phyloP scores from a whole-genome alignment of 495 filamentous ascomycete genomes.

The Podospora pseudoanserina region DNA sequence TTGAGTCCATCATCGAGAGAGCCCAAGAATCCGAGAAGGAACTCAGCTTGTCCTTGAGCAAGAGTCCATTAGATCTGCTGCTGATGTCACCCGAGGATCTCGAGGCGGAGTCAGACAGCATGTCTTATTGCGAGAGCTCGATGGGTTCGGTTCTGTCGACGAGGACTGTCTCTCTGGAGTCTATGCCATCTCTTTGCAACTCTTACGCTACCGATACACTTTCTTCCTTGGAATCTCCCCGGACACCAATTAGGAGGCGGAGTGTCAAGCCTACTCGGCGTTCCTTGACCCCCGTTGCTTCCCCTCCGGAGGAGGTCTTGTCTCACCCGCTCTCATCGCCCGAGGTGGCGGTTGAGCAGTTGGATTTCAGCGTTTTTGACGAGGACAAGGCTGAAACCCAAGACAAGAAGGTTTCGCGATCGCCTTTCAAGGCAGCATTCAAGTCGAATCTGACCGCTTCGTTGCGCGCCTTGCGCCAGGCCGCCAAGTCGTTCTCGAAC shows the following conservation, averaged over 20 bases:
- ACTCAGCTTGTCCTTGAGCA: conserved; percentile 43
- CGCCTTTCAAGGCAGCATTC: conserved; percentile 54
- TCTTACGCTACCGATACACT: conserved; percentile 40
- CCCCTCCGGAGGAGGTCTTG: conserved; percentile 33
- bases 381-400: conserved; percentile 15
- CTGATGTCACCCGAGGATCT: conserved; percentile 53
- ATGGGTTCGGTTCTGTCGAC: conserved; percentile 41
- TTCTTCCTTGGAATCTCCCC: conserved; percentile 40
- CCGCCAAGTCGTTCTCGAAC: conserved; percentile 76
- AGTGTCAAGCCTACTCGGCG: conserved; percentile 39
- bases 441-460: conserved; percentile 96
- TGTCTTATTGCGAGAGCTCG: conserved; percentile 43
- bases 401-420: conserved; percentile 37
- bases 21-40: conserved; percentile 51
- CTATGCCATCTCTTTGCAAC: conserved; percentile 44
- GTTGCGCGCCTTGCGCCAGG: conserved; percentile 77
- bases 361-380: conserved; percentile 48
- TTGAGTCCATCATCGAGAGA: conserved; percentile 47
- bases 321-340: conserved; percentile 48
- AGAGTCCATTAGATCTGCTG: conserved; percentile 50
- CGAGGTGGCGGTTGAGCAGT: conserved; percentile 34
- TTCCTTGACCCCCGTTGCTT: conserved; percentile 43
- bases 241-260: conserved; percentile 33
- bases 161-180: conserved; percentile 46
- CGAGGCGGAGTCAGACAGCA: conserved; percentile 41